Evolutionary conservation across 768 basidiomycete genomes (phyloP).

Genomic region (Kwoniella newhampshirensis): DNA sequence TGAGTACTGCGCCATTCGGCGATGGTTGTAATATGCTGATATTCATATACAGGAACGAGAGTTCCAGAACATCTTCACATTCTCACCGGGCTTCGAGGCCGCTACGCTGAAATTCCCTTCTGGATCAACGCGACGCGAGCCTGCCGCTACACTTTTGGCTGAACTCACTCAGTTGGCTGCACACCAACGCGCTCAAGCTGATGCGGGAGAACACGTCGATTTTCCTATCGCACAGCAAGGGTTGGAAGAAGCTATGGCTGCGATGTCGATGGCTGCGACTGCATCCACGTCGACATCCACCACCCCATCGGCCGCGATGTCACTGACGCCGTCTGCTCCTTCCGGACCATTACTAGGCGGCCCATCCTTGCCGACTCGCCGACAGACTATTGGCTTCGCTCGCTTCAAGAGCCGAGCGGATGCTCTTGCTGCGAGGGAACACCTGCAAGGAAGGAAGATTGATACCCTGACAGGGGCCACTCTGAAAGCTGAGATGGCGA

Average conservation of each 20-base stretch:
- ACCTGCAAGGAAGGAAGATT: slow-evolving; percentile 81
- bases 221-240: slow-evolving; percentile 15
- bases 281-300: slow-evolving; percentile 37
- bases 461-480: slow-evolving; percentile 91
- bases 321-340: slow-evolving; percentile 32
- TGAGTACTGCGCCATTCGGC: slow-evolving; percentile 55
- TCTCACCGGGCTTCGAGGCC: slow-evolving; percentile 91
- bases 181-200: slow-evolving; percentile 23
- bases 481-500: slow-evolving; percentile 98
- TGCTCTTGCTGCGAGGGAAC: slow-evolving; percentile 81
- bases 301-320: slow-evolving; percentile 43
- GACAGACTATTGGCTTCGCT: slow-evolving; percentile 98
- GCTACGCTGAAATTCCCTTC: slow-evolving; percentile 95
- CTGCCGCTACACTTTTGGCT: slow-evolving; percentile 38
- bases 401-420: slow-evolving; percentile 86
- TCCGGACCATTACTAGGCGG: slow-evolving; percentile 26
- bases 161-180: slow-evolving; percentile 38
- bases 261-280: slow-evolving; percentile 34
- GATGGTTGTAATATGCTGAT: slow-evolving; percentile 18
- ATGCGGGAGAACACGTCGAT: slow-evolving; percentile 20
- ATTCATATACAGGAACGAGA: slow-evolving; percentile 76
- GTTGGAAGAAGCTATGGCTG: slow-evolving; percentile 44
- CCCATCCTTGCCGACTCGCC: slow-evolving; percentile 62
- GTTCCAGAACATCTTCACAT: slow-evolving; percentile 99
- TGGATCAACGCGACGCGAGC: slow-evolving; percentile 56